Conservation (phyloP, 2,329 filamentous ascomycete genomes). For the Juglanconis sp. region DNA sequence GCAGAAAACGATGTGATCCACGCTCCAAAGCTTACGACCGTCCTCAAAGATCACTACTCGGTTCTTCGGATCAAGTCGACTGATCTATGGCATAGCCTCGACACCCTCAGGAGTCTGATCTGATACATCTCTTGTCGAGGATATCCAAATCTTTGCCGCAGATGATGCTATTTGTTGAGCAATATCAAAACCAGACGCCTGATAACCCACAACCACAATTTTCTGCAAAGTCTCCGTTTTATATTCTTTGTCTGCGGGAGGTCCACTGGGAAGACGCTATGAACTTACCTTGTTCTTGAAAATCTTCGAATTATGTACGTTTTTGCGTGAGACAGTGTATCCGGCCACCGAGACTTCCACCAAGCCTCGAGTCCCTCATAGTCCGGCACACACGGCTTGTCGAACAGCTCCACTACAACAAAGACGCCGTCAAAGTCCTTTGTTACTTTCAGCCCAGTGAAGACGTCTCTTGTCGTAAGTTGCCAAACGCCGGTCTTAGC, state of each 20-base stretch:
- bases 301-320: background rate
- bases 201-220: background rate
- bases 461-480: background rate
- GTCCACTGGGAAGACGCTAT: background rate
- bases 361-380: background rate
- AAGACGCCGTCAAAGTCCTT: background rate
- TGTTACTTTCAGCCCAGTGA: background rate
- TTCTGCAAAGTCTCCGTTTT: background rate
- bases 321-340: background rate
- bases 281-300: background rate
- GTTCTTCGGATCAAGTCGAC: background rate
- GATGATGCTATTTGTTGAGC: background rate
- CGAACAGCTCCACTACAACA: background rate
- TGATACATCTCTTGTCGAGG: background rate
- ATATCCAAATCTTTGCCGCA: background rate
- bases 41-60: background rate
- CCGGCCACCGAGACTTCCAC: background rate
- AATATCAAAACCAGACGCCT: slow-evolving; percentile 4
- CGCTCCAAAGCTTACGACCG: background rate
- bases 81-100: background rate
- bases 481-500: background rate
- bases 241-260: no score
- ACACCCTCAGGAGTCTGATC: background rate
- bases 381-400: background rate
- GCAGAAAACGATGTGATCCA: slow-evolving; percentile 3